phyloP scores from a whole-genome alignment of 2,329 filamentous ascomycete genomes.

The Aquanectria penicillioides region DNA sequence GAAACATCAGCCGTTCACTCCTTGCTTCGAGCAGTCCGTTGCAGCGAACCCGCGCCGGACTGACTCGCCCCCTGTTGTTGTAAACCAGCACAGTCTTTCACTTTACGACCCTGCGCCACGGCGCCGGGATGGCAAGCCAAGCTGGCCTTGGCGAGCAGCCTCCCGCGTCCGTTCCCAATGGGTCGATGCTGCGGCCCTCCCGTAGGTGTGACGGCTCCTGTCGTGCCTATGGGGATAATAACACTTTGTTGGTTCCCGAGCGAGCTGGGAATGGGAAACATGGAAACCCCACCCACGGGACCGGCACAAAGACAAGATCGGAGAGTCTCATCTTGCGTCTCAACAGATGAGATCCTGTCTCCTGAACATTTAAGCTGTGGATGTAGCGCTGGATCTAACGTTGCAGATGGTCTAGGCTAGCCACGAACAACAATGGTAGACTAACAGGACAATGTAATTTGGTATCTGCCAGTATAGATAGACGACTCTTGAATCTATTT shows the following conservation, averaged over 20 bases:
- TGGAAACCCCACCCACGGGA: constrained; percentile 26
- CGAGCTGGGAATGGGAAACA: constrained; percentile 34
- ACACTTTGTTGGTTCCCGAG: constrained; percentile 43
- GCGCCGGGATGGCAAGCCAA: constrained; percentile 50
- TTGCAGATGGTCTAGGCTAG: constrained; percentile 45
- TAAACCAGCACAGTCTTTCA: constrained; percentile 43
- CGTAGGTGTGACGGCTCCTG: constrained; percentile 44
- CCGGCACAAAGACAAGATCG: constrained; percentile 31
- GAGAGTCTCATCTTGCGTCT: constrained; percentile 35
- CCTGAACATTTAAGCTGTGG: constrained; percentile 36
- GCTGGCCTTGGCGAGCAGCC: constrained; percentile 55
- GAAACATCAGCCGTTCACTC: constrained; percentile 49
- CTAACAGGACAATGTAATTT: constrained; percentile 31
- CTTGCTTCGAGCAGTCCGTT: constrained; percentile 41
- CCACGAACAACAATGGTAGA: constrained; percentile 42
- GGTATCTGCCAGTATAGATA: constrained; percentile 44
- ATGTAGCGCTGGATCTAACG: constrained; percentile 44
- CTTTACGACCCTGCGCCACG: constrained; percentile 41
- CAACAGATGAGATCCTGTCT: constrained; percentile 37
- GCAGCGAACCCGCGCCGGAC: constrained; percentile 42
- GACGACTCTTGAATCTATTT: constrained; percentile 65
- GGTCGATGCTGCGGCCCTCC: constrained; percentile 65
- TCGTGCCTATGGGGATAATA: constrained; percentile 42
- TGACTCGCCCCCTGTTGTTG: constrained; percentile 44
- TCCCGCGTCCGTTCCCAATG: constrained; percentile 47